These are phyloP conservation scores for Neurospora sp. DNA, from an alignment of 495 filamentous ascomycete species.

Conservation along the genomic window DNA sequence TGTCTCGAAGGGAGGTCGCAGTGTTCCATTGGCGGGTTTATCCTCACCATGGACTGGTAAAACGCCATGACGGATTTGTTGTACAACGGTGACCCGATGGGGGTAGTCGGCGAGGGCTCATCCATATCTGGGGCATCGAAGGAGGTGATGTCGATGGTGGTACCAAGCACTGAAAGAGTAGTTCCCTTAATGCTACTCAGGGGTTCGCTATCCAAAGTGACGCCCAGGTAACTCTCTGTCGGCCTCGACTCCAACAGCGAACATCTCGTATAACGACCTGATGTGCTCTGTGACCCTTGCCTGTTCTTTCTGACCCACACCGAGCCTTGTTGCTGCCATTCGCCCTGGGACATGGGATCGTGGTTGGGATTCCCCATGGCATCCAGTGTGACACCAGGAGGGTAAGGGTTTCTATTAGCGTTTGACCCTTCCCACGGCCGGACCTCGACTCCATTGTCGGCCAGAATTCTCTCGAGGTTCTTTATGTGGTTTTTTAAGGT, in stretches of 20 bases:
- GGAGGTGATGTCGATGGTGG: constrained; percentile 65
- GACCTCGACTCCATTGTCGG: constrained; percentile 27
- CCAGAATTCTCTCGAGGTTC: constrained; percentile 39
- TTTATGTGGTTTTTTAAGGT: constrained; percentile 41
- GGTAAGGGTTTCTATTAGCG: constrained; percentile 17
- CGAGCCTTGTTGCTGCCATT: constrained; percentile 37
- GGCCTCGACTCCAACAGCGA: constrained; percentile 28
- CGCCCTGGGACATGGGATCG: constrained; percentile 18
- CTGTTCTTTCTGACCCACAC: constrained; percentile 39
- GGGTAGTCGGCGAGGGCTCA: constrained; percentile 39
- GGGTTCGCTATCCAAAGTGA: constrained; percentile 53
- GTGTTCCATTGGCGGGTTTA: constrained; percentile 43
- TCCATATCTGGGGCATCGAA: constrained; percentile 56
- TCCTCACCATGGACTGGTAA: constrained; percentile 47
- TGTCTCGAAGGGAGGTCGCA: constrained; percentile 45
- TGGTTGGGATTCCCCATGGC: constrained; percentile 17
- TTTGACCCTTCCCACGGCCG: constrained; percentile 25
- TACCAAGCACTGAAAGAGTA: constrained; percentile 60
- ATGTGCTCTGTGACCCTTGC: constrained; percentile 1
- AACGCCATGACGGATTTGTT: constrained; percentile 63
- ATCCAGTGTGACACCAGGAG: constrained; percentile 19
- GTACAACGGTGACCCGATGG: constrained; percentile 35
- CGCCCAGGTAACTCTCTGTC: constrained; percentile 62
- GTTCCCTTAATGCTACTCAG: constrained; percentile 55
- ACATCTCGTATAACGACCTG: constrained; percentile 15